Base-by-base conservation (phyloP, 2,329 filamentous ascomycete species). In the Colletotrichum sp. region DNA sequence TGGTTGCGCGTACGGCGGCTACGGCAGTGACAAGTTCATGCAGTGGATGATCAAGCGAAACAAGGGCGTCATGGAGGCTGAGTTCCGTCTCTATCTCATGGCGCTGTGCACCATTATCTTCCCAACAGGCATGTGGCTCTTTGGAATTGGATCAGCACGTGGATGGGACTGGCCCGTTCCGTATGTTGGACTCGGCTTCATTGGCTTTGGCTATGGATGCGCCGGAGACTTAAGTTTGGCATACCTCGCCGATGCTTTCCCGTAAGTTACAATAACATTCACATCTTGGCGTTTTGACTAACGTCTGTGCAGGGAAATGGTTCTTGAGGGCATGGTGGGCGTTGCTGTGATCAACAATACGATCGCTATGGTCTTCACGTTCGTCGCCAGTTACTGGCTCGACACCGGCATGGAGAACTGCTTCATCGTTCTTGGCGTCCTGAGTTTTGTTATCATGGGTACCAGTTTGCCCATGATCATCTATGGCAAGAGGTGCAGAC, bases 171-270 rank as follows among this genome's bases (percentile, higher is more conserved):
- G 90, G 90, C 88, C 87, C 2, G 83, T 83, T 10, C 88, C 90
- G 0, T 92, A 92, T 70, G 83, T 92, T 16, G 90, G 89, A 3
- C 82, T 92, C 1, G 90, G 88, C 5, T 87, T 91, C 77, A 91
- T 91, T 32, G 90, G 90, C 6, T 92, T 92, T 71, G 90, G 90
- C 3, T 92, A 90, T 81, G 90, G 90, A 9, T 91, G 90, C 67
- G 89, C 89, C 3, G 90, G 90, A 7, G 90, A 92, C 80, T 80
- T 92, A 73, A 85, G 86, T 70, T 86, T 90, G 84, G 88, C 89
- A 0, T 91, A 91, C 75, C 82, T 91, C 6, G 89, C 89, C 78
- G 90, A 91, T 74, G 87, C 87, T 5, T 91, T 91, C 74, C 89
- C 89, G 1, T 74, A 9, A 72, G 72, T 72, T 71, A 13, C 2